Conservation (phyloP, 2,329 filamentous ascomycete species). For the Xylariaceae sp. region DNA sequence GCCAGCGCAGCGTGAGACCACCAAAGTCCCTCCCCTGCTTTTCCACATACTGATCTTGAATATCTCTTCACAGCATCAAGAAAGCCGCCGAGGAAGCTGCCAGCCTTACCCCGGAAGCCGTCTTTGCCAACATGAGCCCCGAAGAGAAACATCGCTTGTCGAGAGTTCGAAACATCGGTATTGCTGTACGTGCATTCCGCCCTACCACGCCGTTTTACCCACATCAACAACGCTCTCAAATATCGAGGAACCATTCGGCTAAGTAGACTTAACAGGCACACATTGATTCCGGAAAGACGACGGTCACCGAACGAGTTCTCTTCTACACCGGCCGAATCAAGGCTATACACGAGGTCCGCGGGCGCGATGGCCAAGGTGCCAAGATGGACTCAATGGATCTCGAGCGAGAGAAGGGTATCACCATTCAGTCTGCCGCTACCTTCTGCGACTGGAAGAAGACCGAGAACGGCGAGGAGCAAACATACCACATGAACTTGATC, state of each 20-base stretch:
- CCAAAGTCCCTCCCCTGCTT: neutral
- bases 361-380: conserved; percentile 89
- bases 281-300: conserved; percentile 98
- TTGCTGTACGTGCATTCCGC: conserved; percentile 65
- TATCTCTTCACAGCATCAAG: conserved; percentile 36
- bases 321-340: conserved; percentile 98
- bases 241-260: conserved; percentile 6
- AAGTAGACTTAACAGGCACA: conserved; percentile 62
- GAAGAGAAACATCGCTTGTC: conserved; percentile 76
- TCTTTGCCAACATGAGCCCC: conserved; percentile 77
- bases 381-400: conserved; percentile 99
- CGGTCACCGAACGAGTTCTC: conserved; percentile 90
- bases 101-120: conserved; percentile 53
- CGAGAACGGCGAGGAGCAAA: conserved; percentile 79
- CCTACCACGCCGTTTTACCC: neutral
- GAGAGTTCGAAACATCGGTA: conserved; percentile 92
- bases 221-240: neutral
- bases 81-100: conserved; percentile 54
- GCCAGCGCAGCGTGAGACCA: conserved; percentile 39
- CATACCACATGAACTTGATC: conserved; percentile 97
- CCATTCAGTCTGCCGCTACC: conserved; percentile 95
- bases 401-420: conserved; percentile 97
- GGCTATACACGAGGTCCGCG: conserved; percentile 93
- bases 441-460: conserved; percentile 96
- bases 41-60: conserved; percentile 7